Evolutionary conservation across 345 rosid species (phyloP), one percentile per base, ranked within the genome.

Genomic region (Nephelium lappaceum): DNA sequence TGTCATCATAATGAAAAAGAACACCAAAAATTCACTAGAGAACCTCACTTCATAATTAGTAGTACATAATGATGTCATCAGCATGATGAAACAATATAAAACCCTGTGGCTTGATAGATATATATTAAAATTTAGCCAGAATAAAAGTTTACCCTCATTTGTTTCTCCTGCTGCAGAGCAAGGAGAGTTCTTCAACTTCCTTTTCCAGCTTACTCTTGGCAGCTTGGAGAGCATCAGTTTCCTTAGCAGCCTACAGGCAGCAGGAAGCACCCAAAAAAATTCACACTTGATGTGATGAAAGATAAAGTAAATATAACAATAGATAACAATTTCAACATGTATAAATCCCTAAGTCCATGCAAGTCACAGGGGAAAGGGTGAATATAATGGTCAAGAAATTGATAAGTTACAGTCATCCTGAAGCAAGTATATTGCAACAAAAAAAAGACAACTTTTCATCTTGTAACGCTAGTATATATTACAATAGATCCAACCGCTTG

Each of bases 171-270:
- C 85, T 96, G 91, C 80, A 91, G 67, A 81, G 87, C 92, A 93
- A 89, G 10, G 97, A 91, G 78, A 96, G 90, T 62, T 96, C 98
- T 90, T 94, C 95, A 74, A 96, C 93, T 85, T 96, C 86, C 89
- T 93, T 93, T 89, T 96, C 98, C 82, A 94, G 88, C 81, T 91
- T 91, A 84, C 81, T 89, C 82, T 96, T 96, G 81, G 97, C 99
- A 78, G 90, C 98, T 85, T 93, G 95, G 81, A 96, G 99, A 78
- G 94, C 99, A 76, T 97, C 97, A 39, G 97, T 89, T 88, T 96
- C 98, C 86, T 85, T 93, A 55, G 99, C 98, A 82, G 99, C 97
- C 99, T 96, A 85, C 77, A 81, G 62, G 41, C 45, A 83, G 49
- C 72, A 75, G 51, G 75, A 72, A 84, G 67, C 71, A 64, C 31